Conservation (phyloP, 305 asterid genomes). For the Withania somnifera region DNA sequence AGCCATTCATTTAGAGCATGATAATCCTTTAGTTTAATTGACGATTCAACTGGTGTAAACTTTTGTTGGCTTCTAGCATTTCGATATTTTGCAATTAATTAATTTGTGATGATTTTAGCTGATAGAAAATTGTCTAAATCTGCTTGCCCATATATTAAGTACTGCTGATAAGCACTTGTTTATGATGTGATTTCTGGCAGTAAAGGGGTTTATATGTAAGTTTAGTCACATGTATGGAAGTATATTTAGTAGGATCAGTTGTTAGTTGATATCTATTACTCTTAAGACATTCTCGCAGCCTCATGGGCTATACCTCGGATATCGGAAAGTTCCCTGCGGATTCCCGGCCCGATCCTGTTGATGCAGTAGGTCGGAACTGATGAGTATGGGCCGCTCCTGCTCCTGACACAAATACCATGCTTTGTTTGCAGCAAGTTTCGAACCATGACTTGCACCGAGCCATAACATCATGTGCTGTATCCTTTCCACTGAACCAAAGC, state of each 20-base stretch:
- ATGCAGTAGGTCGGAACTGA: neutral
- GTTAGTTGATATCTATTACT: neutral
- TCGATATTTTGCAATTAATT: neutral
- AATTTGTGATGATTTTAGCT: neutral
- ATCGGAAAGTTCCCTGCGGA: neutral
- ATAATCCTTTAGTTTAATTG: too few species aligned
- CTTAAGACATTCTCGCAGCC: neutral
- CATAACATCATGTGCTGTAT: neutral
- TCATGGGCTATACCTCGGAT: neutral
- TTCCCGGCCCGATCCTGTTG: neutral
- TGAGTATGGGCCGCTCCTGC: neutral
- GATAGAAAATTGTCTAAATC: neutral
- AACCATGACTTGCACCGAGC: neutral
- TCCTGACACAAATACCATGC: neutral
- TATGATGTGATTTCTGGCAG: neutral
- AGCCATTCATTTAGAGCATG: too few species aligned
- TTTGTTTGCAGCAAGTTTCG: neutral
- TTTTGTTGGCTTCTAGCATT: neutral
- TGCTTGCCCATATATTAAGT: neutral
- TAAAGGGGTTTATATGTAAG: neutral
- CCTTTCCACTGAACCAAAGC: neutral
- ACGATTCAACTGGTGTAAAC: neutral
- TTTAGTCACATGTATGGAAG: neutral
- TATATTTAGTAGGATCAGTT: neutral
- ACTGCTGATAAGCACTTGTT: neutral